Conservation (phyloP, 1,284 basidiomycete genomes). For the Heterobasidion parviporum region DNA sequence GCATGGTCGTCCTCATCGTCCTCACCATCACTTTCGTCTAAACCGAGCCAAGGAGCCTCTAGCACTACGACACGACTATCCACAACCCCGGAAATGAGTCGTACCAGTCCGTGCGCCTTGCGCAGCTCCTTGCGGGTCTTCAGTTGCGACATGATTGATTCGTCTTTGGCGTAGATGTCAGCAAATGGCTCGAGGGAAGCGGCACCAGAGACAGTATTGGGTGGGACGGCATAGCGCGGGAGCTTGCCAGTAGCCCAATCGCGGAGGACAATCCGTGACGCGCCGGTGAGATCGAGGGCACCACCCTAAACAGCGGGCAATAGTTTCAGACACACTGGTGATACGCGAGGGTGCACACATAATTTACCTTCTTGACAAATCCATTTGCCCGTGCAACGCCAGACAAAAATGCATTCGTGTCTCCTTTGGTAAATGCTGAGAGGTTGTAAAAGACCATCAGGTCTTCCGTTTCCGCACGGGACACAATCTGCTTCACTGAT, state of each 20-base stretch:
- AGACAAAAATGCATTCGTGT: conserved; percentile 72
- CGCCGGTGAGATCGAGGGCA: conserved; percentile 68
- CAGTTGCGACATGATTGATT: conserved; percentile 37
- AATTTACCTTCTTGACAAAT: conserved; percentile 70
- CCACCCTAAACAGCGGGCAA: conserved; percentile 45
- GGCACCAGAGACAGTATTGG: conserved; percentile 17
- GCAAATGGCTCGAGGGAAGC: conserved; percentile 15
- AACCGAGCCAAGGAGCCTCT: conserved; percentile 44
- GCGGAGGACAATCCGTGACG: conserved; percentile 77
- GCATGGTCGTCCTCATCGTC: conserved; percentile 22
- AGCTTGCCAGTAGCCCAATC: conserved; percentile 87
- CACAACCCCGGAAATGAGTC: conserved; percentile 38
- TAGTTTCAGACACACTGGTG: background rate
- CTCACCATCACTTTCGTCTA: conserved; percentile 21
- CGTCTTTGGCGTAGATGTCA: conserved; percentile 34
- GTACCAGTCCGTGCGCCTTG: conserved; percentile 52
- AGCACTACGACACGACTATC: conserved; percentile 49
- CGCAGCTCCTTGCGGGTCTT: conserved; percentile 57
- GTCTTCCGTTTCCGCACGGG: conserved; percentile 70
- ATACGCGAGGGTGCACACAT: background rate
- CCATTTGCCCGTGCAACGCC: conserved; percentile 76
- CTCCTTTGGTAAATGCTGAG: conserved; percentile 74
- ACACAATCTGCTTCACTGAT: conserved; percentile 68
- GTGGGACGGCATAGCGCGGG: conserved; percentile 68
- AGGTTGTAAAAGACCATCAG: conserved; percentile 85